A percentile compares a stretch with the other conserved stretches of the same genome.
Evolutionary conservation across 2,329 filamentous ascomycete genomes (phyloP).

Genomic region (Sclerotinia glacialis): DNA sequence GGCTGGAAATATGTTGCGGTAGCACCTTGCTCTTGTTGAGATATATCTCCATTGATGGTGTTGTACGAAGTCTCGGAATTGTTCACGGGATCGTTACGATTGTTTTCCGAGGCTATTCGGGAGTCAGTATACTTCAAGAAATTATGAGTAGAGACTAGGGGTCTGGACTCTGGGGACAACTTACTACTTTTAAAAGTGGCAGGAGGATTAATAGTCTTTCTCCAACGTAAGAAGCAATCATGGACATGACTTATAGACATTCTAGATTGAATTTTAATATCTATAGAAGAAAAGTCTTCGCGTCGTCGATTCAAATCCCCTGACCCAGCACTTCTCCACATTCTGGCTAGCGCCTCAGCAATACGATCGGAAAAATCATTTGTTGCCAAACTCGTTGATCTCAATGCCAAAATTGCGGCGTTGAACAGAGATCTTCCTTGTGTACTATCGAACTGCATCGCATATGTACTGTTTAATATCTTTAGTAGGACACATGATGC

Average conservation of each 20-base stretch:
- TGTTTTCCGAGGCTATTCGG: not conserved
- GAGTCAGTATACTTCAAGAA: not conserved
- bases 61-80: slow-evolving; percentile 2
- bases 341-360: slow-evolving; percentile 62
- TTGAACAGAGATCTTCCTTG: slow-evolving; percentile 57
- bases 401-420: slow-evolving; percentile 56
- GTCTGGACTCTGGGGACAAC: not conserved
- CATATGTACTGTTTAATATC: slow-evolving; percentile 63
- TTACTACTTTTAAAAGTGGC: slow-evolving; percentile 3
- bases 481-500: slow-evolving; percentile 63
- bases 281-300: slow-evolving; percentile 44
- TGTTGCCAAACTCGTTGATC: slow-evolving; percentile 57
- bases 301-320: slow-evolving; percentile 21
- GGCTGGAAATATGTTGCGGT: slow-evolving; percentile 17
- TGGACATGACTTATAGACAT: slow-evolving; percentile 67
- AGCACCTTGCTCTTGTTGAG: slow-evolving; percentile 7
- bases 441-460: slow-evolving; percentile 53
- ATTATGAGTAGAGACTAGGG: not conserved
- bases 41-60: not conserved
- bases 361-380: slow-evolving; percentile 64
- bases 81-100: not conserved
- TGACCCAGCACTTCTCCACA: slow-evolving; percentile 47
- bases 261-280: slow-evolving; percentile 62
- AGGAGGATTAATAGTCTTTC: slow-evolving; percentile 41
- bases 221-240: slow-evolving; percentile 67